Percentiles rank a stretch among this genome's conserved stretches.
phyloP scores from a whole-genome alignment of 192 early-diverging fungal genomes.

The Gigaspora rosea region DNA sequence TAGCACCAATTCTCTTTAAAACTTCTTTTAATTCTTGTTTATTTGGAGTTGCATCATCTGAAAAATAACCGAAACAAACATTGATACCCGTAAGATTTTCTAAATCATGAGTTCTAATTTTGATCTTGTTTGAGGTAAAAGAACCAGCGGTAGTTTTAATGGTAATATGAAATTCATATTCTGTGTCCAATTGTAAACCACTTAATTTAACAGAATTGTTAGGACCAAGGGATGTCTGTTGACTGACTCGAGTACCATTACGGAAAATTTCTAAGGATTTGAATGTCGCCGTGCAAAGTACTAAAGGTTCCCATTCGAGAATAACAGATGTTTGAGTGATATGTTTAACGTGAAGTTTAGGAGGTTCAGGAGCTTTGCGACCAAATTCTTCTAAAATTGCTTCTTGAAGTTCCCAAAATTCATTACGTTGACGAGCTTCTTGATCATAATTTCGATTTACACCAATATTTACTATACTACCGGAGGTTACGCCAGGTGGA shows the following conservation, averaged over 20 bases:
- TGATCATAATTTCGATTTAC: slow-evolving; percentile 88
- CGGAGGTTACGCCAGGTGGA: slow-evolving; percentile 89
- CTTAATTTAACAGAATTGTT: slow-evolving; percentile 73
- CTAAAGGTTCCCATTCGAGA: slow-evolving; percentile 90
- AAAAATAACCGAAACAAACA: slow-evolving; percentile 91
- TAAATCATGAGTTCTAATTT: slow-evolving; percentile 83
- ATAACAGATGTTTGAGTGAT: slow-evolving; percentile 85
- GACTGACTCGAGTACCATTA: slow-evolving; percentile 77
- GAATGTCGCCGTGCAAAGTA: slow-evolving; percentile 78
- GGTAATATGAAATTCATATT: slow-evolving; percentile 88
- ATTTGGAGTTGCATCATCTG: slow-evolving; percentile 60
- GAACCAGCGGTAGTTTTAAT: slow-evolving; percentile 91
- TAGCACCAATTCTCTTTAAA: slow-evolving; percentile 82
- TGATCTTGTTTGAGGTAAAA: slow-evolving; percentile 75
- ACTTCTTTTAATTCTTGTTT: slow-evolving; percentile 74
- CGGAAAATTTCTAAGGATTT: slow-evolving; percentile 90
- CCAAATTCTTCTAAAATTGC: slow-evolving; percentile 81
- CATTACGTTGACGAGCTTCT: slow-evolving; percentile 74
- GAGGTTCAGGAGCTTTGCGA: slow-evolving; percentile 73
- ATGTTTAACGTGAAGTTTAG: slow-evolving; percentile 75
- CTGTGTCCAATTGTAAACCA: slow-evolving; percentile 87
- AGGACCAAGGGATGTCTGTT: slow-evolving; percentile 50
- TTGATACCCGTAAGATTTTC: slow-evolving; percentile 98
- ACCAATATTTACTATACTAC: slow-evolving; percentile 95
- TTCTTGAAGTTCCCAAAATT: slow-evolving; percentile 88